Conservation (phyloP, 2,329 filamentous ascomycete species). For the Fusarium duplospermum region DNA sequence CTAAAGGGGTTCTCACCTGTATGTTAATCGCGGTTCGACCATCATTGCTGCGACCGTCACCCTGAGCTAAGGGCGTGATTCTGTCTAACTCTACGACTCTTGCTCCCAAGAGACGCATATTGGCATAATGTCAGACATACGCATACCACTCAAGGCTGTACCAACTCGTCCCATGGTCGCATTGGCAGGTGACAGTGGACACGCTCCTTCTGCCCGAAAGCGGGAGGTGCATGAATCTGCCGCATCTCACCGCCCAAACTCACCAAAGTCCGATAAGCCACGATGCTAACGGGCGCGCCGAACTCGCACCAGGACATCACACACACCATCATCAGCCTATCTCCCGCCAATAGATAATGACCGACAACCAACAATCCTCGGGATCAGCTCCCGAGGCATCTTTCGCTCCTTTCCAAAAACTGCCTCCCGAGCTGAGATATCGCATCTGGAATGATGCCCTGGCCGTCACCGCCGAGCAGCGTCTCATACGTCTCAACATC, state of each 20-base stretch:
- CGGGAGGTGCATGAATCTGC: neutral
- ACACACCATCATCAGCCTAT: neutral
- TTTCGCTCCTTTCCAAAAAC: neutral
- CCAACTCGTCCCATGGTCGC: neutral
- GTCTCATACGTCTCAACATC: neutral
- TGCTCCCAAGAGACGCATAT: neutral
- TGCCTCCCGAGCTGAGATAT: neutral
- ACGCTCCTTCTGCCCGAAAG: neutral
- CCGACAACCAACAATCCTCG: neutral
- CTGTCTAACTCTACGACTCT: neutral
- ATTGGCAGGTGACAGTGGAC: neutral
- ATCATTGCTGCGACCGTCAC: neutral
- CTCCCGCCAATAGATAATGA: neutral
- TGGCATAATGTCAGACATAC: neutral
- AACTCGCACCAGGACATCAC: neutral
- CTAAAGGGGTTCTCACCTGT: neutral
- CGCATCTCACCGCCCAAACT: neutral
- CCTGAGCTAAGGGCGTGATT: neutral
- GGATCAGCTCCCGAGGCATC: neutral
- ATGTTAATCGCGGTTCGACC: neutral
- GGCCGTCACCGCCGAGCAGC: neutral
- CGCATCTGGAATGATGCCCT: constrained; percentile 10
- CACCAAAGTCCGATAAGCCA: neutral
- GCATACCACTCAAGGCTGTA: neutral
- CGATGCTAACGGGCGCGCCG: neutral